Base-by-base conservation (phyloP, 345 rosid genomes). In the Rhodamnia rubescens region DNA sequence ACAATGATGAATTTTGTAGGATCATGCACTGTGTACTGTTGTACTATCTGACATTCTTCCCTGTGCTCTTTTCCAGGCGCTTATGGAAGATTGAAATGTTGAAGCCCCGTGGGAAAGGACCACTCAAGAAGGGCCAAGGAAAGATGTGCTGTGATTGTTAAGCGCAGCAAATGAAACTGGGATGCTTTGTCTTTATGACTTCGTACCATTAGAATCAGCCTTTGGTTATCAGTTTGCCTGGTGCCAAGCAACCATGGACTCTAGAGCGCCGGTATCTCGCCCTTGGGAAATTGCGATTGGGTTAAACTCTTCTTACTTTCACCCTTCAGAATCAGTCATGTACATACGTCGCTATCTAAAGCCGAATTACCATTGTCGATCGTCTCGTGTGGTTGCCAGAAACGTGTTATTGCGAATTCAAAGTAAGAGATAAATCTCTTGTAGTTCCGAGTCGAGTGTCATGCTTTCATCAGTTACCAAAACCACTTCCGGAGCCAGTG, bases 121-220 rank as follows among this genome's bases (percentile, higher is more conserved):
- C 96, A 18, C 96, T 95, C 61, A 91, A 94, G 94, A 96, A 95
- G 91, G 96, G 97, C 85, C 93, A 92, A 26, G 96, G 97, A 86
- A 86, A 94, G 74, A 89, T 94, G 95, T 86, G 96, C 95, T 5
- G 86, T 86, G 1, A 95, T 96, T 5, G 86, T 85, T 0, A 95
- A 80, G 49, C 78, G 84, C 29, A 85, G 53, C 54, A 80, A 81
- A 58, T 85, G 47, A 84, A 51, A 44, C 81, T 27, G n/a, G 42
- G 83, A 64, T 8, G 44, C 78, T 15, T 29, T 64, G 75, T 32
- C 44, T 64, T 8, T 4, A 8, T 8, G 24, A 69, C 47, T 64
- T 32, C 4, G 12, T 32, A 10, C 44, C 47, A 29, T 69, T 32
- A 21, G 9, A 32, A 69, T 69, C 42, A 69, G 47, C 78, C 47